Base-by-base conservation (phyloP, 306 rosid genomes). In the Quercus rubra region DNA sequence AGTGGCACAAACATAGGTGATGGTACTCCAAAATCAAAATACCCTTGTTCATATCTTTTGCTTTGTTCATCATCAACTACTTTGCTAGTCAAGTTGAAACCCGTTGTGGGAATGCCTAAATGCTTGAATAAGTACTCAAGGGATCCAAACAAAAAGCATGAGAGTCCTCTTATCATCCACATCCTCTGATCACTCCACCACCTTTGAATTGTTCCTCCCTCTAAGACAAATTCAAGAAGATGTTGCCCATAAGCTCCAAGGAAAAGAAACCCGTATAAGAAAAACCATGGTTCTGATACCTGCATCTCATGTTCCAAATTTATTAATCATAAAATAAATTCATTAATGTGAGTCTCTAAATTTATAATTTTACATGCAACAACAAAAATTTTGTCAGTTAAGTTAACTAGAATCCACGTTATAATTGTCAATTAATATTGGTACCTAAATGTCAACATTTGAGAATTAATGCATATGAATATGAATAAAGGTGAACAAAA, bases 151-250 rank as follows among this genome's bases (percentile, higher is more conserved):
- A 74, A 4, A 62, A 12, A 71, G 70, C 79, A 31, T 11, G 88
- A 79, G 28, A 81, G 74, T 0, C 80, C 74, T 54, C 83, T 84
- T 43, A 81, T 46, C 79, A 82, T 69, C 91, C 91, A 86, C 75
- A 86, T 88, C 58, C 89, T 83, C n/a, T 86, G 89, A 27, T 86
- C 78, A 35, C 74, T 86, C 89, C 92, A 88, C 92, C 89, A 88
- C 59, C 33, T 79, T 4, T n/a, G 46, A 28, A 88, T 19, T n/a
- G 85, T 74, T 27, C 79, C 67, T 59, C 86, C 87, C 72, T 5
- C 52, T 4, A 57, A 23, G 8, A 71, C 3, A 74, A 85, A 88
- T 18, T 85, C 86, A 4, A 88, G 3, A 13, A 79, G 41, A 21
- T 85, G 81, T 64, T 83, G 77, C 3, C 80, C 81, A 19, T 85